Evolutionary conservation across 1,284 basidiomycete species (phyloP), one percentile per base, ranked within the genome.

Genomic region (Moniliella sp.): DNA sequence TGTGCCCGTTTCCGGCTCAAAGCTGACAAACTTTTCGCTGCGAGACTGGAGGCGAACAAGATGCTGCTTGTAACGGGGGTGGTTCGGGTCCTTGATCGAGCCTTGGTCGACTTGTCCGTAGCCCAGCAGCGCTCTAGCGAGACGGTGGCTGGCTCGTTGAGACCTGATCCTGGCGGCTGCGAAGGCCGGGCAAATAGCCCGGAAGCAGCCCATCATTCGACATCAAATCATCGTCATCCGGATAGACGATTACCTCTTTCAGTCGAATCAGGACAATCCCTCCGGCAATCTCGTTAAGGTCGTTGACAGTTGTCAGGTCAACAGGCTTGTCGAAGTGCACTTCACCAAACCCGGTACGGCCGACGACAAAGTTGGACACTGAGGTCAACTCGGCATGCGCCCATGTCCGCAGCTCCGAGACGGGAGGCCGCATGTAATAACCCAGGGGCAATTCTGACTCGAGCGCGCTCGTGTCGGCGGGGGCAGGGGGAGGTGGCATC

Each of bases 161-260:
- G 67, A 9, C 86, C 91, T 19, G 75, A 67, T 15, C 88, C 84
- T 15, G 73, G 68, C 4, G 72, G 69, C 33, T 39, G 65, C 62
- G 57, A 81, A 5, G 25, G 19, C 19, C 14, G n/a, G 48, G 50
- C 18, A 47, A 38, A 29, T 52, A 58, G 34, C 48, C 50, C 13
- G 42, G 37, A 37, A 42, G 35, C 15, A 56, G 39, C 28, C 53
- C 56, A 15, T 58, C 53, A n/a, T n/a, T n/a, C 35, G 51, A 49
- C 9, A 15, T 14, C 12, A 18, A 15, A 17, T 39, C 41, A 27
- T 50, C 56, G 30, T 47, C 74, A 43, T 91, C 82, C 2, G 84
- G 83, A 61, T 97, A 97, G 30, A 97, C 83, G 35, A 73, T 75
- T 50, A 80, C 79, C 60, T 91, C 81, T 65, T 80, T 79, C 57